Base-by-base conservation (phyloP, 345 rosid species). In the Sisymbrium altissimum region DNA sequence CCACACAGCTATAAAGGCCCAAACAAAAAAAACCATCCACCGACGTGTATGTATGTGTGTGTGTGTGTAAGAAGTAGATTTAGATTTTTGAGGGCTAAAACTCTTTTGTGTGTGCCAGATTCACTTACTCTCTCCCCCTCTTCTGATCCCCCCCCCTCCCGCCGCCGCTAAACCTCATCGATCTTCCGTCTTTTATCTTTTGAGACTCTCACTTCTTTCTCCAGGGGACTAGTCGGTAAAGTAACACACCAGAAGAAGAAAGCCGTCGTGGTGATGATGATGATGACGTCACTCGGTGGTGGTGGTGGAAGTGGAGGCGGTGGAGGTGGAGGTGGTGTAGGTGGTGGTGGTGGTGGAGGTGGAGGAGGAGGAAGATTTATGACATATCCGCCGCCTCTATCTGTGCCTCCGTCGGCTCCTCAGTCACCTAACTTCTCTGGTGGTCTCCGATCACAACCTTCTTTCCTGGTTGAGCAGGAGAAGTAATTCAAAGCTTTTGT, bases 341-440 rank as follows among this genome's bases (percentile, higher is more conserved):
- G 79, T 52, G 86, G 82, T 32, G 79, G 68, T 11, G 56, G 52
- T 7, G 52, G 54, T 0, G 55, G 15, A 0, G 52, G 52, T 5
- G 65, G 62, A 12, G 57, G 66, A 1, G 90, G 81, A 10, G 87
- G 90, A 36, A 85, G 97, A 67, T 95, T 69, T 65, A 83, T 92
- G 85, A 83, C 92, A 10, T 95, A 82, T 84, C 91, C 96, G 9
- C 95, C 96, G 13, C 91, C 98, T 21, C 81, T 64, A 25, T 78
- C 77, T 5, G 68, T 78, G 41, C 77, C 77, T 71, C 97, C 93
- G 3, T 86, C 97, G 4, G 89, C 91, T 30, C 91, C 97, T 80
- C 89, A 83, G 83, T 92, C 98, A 54, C 97, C 97, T 71, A 97
- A 92, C 76, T 74, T 90, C 74, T 73, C 89, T 35, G 82, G 90